Percentiles rank a stretch among this genome's conserved stretches.
These are phyloP conservation scores for Sporisorium sorghi DNA, from an alignment of 1,284 basidiomycete genomes.

Conservation along the genomic window DNA sequence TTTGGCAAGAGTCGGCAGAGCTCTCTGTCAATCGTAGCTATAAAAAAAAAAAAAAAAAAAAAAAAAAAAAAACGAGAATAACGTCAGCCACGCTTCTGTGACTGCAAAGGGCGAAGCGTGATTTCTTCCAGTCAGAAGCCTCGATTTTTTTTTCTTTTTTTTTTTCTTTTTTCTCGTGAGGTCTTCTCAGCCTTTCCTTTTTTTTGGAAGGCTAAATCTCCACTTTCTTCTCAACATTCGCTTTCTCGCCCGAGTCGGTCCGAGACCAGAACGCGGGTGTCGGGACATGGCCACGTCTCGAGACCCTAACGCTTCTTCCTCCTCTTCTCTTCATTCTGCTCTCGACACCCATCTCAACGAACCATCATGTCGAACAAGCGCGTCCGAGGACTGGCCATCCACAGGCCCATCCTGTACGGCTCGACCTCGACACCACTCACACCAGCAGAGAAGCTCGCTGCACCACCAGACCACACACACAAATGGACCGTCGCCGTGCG, in stretches of 20 bases:
- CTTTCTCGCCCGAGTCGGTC: constrained; percentile 33
- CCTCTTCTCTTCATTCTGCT: not conserved
- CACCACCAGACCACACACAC: constrained; percentile 84
- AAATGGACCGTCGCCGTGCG: constrained; percentile 96
- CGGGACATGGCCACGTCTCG: constrained; percentile 22
- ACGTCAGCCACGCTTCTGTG: constrained; percentile 23
- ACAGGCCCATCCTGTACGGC: constrained; percentile 92
- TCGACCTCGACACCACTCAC: constrained; percentile 89
- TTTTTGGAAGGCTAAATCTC: no score
- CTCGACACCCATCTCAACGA: not conserved
- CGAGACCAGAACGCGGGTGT: constrained; percentile 13
- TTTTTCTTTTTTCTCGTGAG: no score
- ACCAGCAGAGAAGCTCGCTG: constrained; percentile 77
- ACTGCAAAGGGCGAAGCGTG: no score
- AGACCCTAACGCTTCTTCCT: constrained; percentile 20
- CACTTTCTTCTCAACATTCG: constrained; percentile 7
- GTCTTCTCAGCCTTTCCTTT: no score
- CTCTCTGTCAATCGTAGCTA: no score
- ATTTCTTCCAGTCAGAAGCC: no score
- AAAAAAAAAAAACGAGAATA: constrained; percentile 25
- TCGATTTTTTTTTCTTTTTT: no score
- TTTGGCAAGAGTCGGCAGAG: constrained; percentile 14
- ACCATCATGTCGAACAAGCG: constrained; percentile 48
- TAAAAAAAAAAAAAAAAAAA: no score
- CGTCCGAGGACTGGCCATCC: constrained; percentile 79